Evolutionary conservation across 2,329 filamentous ascomycete species (phyloP), one percentile per base, ranked within the genome.

Genomic region (Malbranchea zuffiana): DNA sequence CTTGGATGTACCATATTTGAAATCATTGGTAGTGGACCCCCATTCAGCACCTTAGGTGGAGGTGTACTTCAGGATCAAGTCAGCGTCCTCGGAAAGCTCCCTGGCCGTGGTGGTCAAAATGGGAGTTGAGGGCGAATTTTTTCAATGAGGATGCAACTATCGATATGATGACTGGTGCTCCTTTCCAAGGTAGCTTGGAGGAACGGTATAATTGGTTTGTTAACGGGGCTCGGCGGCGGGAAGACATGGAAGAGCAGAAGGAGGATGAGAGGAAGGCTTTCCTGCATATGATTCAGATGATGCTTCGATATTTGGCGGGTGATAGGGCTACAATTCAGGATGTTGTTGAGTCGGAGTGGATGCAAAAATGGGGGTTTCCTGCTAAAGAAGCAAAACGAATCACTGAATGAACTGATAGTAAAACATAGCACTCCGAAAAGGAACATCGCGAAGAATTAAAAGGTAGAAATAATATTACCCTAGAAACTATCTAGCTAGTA

Each of bases 361-460:
- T 44, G 39, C 42, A 42, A 30, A 42, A 37, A 42, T 44, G 39
- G 42, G 42, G n/a, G 3, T 34, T 44, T 30, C 36, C 36, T 35
- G 33, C 37, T 3, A 43, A 40, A 38, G 21, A n/a, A n/a, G n/a
- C n/a, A n/a, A n/a, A n/a, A n/a, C n/a, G n/a, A n/a, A n/a, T n/a
- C n/a, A n/a, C n/a, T n/a, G n/a, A n/a, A n/a, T n/a, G n/a, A n/a
- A n/a, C n/a, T n/a, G n/a, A n/a, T n/a, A n/a, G n/a, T n/a, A n/a
- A n/a, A n/a, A n/a, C n/a, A n/a, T n/a, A n/a, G n/a, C n/a, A n/a
- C n/a, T n/a, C n/a, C n/a, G n/a, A n/a, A n/a, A n/a, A n/a, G n/a
- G n/a, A n/a, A n/a, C n/a, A n/a, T n/a, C n/a, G n/a, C n/a, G n/a
- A n/a, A n/a, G n/a, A n/a, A n/a, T n/a, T n/a, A n/a, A n/a, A n/a